Base-by-base conservation (phyloP, 495 filamentous ascomycete species). In the Oleoguttula mirabilis region DNA sequence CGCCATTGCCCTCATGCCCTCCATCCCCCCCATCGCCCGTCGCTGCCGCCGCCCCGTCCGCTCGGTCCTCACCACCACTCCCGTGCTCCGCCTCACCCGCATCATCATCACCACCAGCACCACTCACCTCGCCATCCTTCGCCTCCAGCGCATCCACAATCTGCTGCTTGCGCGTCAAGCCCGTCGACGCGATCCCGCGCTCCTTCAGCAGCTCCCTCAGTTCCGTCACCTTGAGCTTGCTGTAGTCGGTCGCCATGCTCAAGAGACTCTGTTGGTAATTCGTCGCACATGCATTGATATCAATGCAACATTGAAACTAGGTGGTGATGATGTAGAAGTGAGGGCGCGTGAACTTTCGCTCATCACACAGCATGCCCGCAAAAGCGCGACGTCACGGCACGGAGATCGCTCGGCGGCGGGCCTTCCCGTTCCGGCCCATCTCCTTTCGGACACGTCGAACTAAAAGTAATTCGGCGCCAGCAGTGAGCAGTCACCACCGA, bases 121-220 rank as follows among this genome's bases (percentile, higher is more conserved):
- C 3, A 28, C 41, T 25, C 14, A 16, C 45, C 15, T 35, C 45
- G 16, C n/a, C 32, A 39, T 63, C 60, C 21, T 48, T 15, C 25
- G 51, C 52, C 36, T 52, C 39, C 10, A 64, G 50, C 40, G 57
- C 60, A 22, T 64, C 59, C 15, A 64, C 50, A 28, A 60, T 57
- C 41, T 59, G 55, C 23, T 52, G 51, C 39, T 64, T 64, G 19
- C 56, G 47, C 36, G 58, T 58, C n/a, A 64, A 49, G 23, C 61
- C 61, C 0, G 61, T 61, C 8, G 54, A 50, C 5, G 61, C 50
- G 27, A 64, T 62, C 4, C 52, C 43, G 39, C 61, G 61, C 12
- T 61, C 54, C 40, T 62, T 62, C 15, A 64, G 47, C 10, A 59
- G 23, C 25, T 54, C 39, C 16, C 52, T 51, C 15, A 64, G 47